Percentiles rank a stretch among this genome's conserved stretches.
These are phyloP conservation scores for Graphilbum fragrans DNA, from an alignment of 2,329 filamentous ascomycete species.

Conservation along the genomic window DNA sequence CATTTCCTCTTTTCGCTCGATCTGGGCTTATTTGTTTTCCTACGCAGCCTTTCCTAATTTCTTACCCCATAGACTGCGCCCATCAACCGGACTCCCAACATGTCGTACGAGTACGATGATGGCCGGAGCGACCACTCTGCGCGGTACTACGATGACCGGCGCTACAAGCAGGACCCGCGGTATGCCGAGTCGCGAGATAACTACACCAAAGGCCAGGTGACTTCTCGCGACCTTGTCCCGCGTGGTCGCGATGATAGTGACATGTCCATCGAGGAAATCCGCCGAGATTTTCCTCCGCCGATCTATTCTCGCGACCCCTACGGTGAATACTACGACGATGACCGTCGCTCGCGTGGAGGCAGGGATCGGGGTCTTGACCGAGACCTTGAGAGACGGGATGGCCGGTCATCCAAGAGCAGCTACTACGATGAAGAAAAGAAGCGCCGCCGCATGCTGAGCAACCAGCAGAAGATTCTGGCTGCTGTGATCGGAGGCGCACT, in stretches of 20 bases:
- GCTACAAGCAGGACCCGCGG: slow-evolving; percentile 38
- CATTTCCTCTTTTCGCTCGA: too few relatives aligned
- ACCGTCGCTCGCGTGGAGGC: slow-evolving; percentile 25
- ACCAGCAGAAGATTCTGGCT: slow-evolving; percentile 55
- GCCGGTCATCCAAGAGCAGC: slow-evolving; percentile 27
- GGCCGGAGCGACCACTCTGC: slow-evolving; percentile 20
- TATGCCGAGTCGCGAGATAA: slow-evolving; percentile 40
- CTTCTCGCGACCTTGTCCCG: slow-evolving; percentile 41
- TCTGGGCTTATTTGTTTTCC: too few relatives aligned
- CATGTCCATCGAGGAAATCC: slow-evolving; percentile 67
- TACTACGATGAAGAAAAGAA: slow-evolving; percentile 47
- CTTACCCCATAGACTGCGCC: too few relatives aligned
- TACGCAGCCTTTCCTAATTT: too few relatives aligned
- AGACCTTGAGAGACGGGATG: slow-evolving; percentile 34
- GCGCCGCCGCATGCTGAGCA: slow-evolving; percentile 40
- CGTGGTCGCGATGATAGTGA: slow-evolving; percentile 60
- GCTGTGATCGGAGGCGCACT: slow-evolving; percentile 53
- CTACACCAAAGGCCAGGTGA: slow-evolving; percentile 27
- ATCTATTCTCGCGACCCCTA: slow-evolving; percentile 42
- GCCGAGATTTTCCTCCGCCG: slow-evolving; percentile 71
- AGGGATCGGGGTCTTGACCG: slow-evolving; percentile 31
- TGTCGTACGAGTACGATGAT: slow-evolving; percentile 25
- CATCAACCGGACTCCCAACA: too few relatives aligned
- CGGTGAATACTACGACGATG: slow-evolving; percentile 50
- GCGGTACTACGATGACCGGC: slow-evolving; percentile 40